Evolutionary conservation across 805 yeast species (phyloP).

Genomic region (Grigorovia transvaalensis): DNA sequence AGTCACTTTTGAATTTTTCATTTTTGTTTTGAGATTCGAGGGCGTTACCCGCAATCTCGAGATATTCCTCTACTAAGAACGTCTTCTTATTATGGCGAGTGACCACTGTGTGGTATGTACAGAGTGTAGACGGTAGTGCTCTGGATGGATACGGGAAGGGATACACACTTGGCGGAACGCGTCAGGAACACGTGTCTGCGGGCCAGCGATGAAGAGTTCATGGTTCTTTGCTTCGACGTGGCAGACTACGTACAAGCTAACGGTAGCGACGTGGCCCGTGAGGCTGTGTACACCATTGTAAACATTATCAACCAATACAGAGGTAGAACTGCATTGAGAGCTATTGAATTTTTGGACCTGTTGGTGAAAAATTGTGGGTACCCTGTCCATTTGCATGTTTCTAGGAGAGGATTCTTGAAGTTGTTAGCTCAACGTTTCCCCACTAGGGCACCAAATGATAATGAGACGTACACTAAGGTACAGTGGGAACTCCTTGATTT

Average conservation of each 20-base stretch:
- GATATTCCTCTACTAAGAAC: too few relatives aligned
- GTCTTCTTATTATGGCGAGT: too few relatives aligned
- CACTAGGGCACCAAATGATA: constrained; percentile 62
- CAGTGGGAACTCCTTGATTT: constrained; percentile 72
- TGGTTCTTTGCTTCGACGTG: constrained; percentile 76
- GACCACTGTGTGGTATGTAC: too few relatives aligned
- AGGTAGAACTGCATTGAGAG: constrained; percentile 72
- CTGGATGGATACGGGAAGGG: too few relatives aligned
- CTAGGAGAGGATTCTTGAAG: constrained; percentile 86
- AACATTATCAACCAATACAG: constrained; percentile 41
- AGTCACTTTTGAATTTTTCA: too few relatives aligned
- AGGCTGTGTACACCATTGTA: constrained; percentile 80
- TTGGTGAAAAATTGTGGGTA: constrained; percentile 95
- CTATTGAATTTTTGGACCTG: constrained; percentile 70
- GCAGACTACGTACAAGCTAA: constrained; percentile 86
- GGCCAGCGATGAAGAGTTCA: neutral
- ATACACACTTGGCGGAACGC: neutral
- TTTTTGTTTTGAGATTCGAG: too few relatives aligned
- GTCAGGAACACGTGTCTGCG: neutral
- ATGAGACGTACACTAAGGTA: constrained; percentile 57
- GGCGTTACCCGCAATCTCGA: too few relatives aligned
- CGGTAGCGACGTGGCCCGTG: constrained; percentile 84
- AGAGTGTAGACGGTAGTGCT: too few relatives aligned
- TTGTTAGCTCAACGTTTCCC: constrained; percentile 87
- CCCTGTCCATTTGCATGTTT: constrained; percentile 87